Base-by-base conservation (phyloP, 164 flowering plant species). In the Magnolia changhungtana region DNA sequence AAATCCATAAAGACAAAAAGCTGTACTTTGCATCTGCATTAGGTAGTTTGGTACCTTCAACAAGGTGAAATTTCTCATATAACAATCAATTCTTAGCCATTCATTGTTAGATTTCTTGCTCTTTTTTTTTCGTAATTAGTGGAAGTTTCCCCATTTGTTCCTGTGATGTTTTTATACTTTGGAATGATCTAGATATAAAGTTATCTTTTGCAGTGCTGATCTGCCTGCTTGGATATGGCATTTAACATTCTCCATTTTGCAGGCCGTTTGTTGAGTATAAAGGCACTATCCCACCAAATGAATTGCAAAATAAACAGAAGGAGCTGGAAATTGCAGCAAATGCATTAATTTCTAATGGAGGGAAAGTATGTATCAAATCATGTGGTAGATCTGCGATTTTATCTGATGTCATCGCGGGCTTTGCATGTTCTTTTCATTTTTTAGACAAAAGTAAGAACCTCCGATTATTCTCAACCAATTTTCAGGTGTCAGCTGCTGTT, bases 211-310 rank as follows among this genome's bases (percentile, higher is more conserved):
- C 24, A 49, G 18, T 50, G 23, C 50, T 18, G 8, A 64, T 31
- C 49, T 55, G 18, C 37, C 45, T 69, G 50, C 20, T 72, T 69
- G 61, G 70, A 64, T 9, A 58, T 71, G 18, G 61, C 18, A 55
- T 65, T 72, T 52, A 77, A 66, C 27, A 7, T 20, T 13, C 51
- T 69, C 18, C 29, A 58, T 75, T 71, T 77, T 85, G 55, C 87
- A 92, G 96, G 80, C 93, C 98, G 45, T 94, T 77, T 84, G 98
- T 94, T 31, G 97, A 94, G 81, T 94, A 94, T 73, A 92, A 91
- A 86, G 96, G 98, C 49, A 67, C 81, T 1, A 79, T 94, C 79
- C 83, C 89, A 45, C 90, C 83, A 71, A 82, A 77, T 85, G 95
- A 91, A 73, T 24, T 88, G 80, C 87, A 87, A 80, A 82, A 61